phyloP scores from a whole-genome alignment of 805 yeast species.

The Lachancea lanzarotensis region DNA sequence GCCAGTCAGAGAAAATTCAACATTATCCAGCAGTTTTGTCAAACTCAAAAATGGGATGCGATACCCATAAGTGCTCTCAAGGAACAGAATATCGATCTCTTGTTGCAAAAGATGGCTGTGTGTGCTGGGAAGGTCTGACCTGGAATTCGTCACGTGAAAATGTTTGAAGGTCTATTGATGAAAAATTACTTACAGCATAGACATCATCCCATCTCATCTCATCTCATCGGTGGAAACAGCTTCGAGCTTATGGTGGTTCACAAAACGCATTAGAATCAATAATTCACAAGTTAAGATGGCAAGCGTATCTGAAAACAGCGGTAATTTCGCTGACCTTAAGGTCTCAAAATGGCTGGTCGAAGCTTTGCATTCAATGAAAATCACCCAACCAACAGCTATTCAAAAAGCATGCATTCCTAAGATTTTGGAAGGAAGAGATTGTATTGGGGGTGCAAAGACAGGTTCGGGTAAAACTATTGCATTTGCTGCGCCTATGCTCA shows the following conservation, averaged over 20 bases:
- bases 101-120: constrained; percentile 67
- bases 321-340: constrained; percentile 55
- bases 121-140: constrained; percentile 13
- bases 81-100: constrained; percentile 63
- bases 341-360: constrained; percentile 83
- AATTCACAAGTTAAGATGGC: background rate
- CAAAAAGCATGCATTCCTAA: constrained; percentile 86
- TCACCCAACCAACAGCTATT: constrained; percentile 75
- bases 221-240: background rate
- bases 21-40: constrained; percentile 41
- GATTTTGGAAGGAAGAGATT: constrained; percentile 69
- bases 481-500: constrained; percentile 94
- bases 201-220: constrained; percentile 5
- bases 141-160: background rate
- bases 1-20: constrained; percentile 44
- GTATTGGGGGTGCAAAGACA: constrained; percentile 97
- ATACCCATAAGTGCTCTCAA: constrained; percentile 81
- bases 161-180: background rate
- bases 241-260: background rate
- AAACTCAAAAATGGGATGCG: constrained; percentile 49
- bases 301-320: background rate
- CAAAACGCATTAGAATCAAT: background rate
- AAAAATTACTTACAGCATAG: background rate
- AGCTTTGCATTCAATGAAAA: constrained; percentile 73
- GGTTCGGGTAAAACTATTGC: constrained; percentile 98